Conservation (phyloP, 495 filamentous ascomycete genomes). For the Penicillium malachiteum region DNA sequence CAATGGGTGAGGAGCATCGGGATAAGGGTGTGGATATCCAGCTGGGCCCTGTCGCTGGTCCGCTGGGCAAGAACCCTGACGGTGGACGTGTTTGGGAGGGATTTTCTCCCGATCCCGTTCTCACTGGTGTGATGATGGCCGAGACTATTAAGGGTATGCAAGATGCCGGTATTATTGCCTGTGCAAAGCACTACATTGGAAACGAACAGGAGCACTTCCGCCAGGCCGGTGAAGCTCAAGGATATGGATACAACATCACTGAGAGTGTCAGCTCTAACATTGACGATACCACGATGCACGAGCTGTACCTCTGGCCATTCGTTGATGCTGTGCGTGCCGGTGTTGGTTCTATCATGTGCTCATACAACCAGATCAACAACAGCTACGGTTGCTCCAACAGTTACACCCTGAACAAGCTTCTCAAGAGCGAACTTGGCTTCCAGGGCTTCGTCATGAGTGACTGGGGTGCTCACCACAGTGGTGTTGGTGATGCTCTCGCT, state of each 20-base stretch:
- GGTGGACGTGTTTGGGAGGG: constrained; percentile 88
- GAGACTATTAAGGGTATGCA: constrained; percentile 81
- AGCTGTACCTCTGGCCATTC: constrained; percentile 89
- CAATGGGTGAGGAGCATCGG: constrained; percentile 77
- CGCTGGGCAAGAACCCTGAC: constrained; percentile 69
- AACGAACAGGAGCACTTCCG: constrained; percentile 85
- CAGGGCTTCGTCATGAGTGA: constrained; percentile 93
- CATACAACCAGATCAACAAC: constrained; percentile 84
- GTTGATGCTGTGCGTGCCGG: constrained; percentile 73
- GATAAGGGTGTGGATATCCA: constrained; percentile 84
- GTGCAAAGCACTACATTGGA: constrained; percentile 77
- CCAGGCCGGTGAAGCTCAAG: constrained; percentile 60
- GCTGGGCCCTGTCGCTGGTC: constrained; percentile 87
- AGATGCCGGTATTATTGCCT: constrained; percentile 76
- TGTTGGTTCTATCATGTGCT: constrained; percentile 89
- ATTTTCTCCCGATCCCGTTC: constrained; percentile 69
- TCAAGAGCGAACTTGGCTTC: constrained; percentile 91
- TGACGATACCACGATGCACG: constrained; percentile 93
- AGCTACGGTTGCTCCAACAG: constrained; percentile 69
- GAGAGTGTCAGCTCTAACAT: constrained; percentile 76
- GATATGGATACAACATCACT: constrained; percentile 62
- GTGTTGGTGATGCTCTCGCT: constrained; percentile 73
- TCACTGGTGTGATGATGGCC: constrained; percentile 71
- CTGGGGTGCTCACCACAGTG: constrained; percentile 85
- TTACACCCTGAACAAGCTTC: constrained; percentile 72